Conservation (phyloP, 768 basidiomycete genomes). For the Boletus coccyginus region DNA sequence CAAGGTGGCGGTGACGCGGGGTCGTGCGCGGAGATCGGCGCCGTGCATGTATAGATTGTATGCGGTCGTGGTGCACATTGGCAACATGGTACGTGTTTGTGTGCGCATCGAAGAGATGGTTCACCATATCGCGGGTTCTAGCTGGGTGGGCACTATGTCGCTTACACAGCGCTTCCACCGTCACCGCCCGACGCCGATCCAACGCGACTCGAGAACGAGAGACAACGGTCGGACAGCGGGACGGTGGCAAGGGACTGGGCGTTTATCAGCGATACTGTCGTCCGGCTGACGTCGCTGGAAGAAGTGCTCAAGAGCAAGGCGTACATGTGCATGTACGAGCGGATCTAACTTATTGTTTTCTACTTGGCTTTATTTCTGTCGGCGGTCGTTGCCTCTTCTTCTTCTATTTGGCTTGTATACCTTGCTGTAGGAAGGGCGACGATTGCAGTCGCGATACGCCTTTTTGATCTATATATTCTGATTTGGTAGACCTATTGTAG, state of each 20-base stretch:
- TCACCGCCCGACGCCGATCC: slow-evolving; percentile 18
- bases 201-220: slow-evolving; percentile 8
- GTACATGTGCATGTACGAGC: slow-evolving; percentile 92
- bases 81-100: slow-evolving; percentile 66
- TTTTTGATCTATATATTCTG: too few species aligned
- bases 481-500: too few species aligned
- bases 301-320: slow-evolving; percentile 91
- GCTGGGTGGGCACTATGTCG: slow-evolving; percentile 89
- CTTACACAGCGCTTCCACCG: slow-evolving; percentile 73
- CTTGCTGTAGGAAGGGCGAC: too few species aligned
- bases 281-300: slow-evolving; percentile 76
- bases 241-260: slow-evolving; percentile 66
- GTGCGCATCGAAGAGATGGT: background rate
- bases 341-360: slow-evolving; percentile 46
- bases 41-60: slow-evolving; percentile 68
- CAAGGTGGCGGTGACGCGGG: slow-evolving; percentile 21
- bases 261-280: slow-evolving; percentile 86
- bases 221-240: background rate
- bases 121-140: slow-evolving; percentile 27
- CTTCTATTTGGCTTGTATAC: too few species aligned
- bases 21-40: slow-evolving; percentile 25
- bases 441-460: too few species aligned
- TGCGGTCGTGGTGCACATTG: slow-evolving; percentile 83
- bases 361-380: background rate
- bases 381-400: too few species aligned